Evolutionary conservation across 768 basidiomycete genomes (phyloP), one percentile per base, ranked within the genome.

Genomic region (Naematelia aurantialba): DNA sequence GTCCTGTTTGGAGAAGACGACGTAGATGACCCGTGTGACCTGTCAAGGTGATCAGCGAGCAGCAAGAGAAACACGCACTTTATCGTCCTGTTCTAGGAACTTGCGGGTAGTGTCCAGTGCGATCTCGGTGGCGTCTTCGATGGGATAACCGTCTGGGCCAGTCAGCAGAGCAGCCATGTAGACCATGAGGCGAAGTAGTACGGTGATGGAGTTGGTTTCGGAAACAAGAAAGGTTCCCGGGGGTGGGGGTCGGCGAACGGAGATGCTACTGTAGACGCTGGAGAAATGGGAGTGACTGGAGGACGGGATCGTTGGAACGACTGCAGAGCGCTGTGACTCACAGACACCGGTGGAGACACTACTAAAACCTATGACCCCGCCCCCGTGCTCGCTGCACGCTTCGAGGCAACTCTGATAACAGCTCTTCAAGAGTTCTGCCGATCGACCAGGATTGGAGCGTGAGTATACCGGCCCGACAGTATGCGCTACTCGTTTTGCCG

Each of bases 401-500:
- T 72, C 60, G n/a, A 79, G 58, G 17, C 67, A 74, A 3, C 70
- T 66, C n/a, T 30, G 11, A 45, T 79, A 78, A 59, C 78, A 79
- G 21, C 58, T 65, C 31, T 60, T 55, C 2, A 79, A 61, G 8
- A 58, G 58, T 24, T 61, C 25, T 26, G 67, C 66, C 19, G 60
- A 69, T 31, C 60, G 51, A 0, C 59, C 67, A 12, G 58, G 49
- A 4, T 63, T 45, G n/a, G 25, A 42, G 11, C 53, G 47, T 1
- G 63, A 61, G 57, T 78, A 79, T 21, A 79, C 63, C 0, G 78
- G 78, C 42, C 78, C 78, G 48, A 75, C 75, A 5, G 78, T 79
- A 58, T 79, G 78, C 11, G 75, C 74, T 5, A 79, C 64, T 4
- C 55, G 56, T 54, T 66, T 70, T 1, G 74, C 63, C 4, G 77